Conservation (phyloP, 2,329 filamentous ascomycete species). For the Cytospora piceae region DNA sequence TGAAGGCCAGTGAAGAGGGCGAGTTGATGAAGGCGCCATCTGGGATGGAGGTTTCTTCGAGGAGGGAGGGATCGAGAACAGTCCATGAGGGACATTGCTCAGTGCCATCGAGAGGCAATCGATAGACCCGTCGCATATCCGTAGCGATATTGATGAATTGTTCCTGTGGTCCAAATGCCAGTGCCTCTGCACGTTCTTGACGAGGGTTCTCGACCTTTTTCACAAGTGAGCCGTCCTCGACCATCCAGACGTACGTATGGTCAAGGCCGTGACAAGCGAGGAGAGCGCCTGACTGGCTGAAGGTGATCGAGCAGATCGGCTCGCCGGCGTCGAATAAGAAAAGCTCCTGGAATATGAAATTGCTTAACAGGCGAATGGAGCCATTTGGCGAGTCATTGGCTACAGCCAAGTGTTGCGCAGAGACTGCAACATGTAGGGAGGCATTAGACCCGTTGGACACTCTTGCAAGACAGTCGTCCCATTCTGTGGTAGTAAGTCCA, state of each 20-base stretch:
- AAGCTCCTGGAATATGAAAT: constrained; percentile 15
- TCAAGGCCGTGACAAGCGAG: constrained; percentile 15
- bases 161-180: constrained; percentile 11
- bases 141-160: constrained; percentile 17
- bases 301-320: constrained; percentile 17
- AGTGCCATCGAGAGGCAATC: not conserved
- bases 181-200: constrained; percentile 7
- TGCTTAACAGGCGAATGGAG: constrained; percentile 13
- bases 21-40: constrained; percentile 20
- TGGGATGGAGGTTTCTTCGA: constrained; percentile 10
- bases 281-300: constrained; percentile 5
- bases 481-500: constrained; percentile 32
- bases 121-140: constrained; percentile 4
- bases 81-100: constrained; percentile 1
- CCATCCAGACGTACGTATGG: constrained; percentile 20
- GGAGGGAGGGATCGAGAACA: constrained; percentile 5
- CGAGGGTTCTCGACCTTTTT: constrained; percentile 3
- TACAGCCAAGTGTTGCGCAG: constrained; percentile 12
- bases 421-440: constrained; percentile 13
- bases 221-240: constrained; percentile 8
- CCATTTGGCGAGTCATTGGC: constrained; percentile 13
- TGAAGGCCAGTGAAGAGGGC: constrained; percentile 17
- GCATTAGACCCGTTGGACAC: constrained; percentile 29
- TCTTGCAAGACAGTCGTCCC: constrained; percentile 37
- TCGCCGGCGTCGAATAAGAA: not conserved